phyloP scores from a whole-genome alignment of 106 monocot species.

The Dioscorea dumetorum region DNA sequence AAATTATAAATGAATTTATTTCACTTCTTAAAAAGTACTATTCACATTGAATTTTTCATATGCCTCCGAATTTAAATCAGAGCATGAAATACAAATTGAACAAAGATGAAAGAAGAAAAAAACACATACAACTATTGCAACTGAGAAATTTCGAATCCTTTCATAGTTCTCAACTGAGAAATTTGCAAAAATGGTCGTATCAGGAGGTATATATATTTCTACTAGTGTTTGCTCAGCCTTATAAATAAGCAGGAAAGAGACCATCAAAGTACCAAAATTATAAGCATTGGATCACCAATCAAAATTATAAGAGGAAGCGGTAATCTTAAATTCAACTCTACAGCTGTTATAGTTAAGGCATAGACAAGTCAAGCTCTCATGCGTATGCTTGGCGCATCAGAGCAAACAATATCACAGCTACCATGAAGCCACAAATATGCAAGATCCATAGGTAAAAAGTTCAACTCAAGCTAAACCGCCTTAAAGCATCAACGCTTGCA shows the following conservation, averaged over 20 bases:
- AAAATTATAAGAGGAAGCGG: constrained; percentile 41
- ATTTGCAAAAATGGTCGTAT: no score
- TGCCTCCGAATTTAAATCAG: neutral
- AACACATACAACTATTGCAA: constrained; percentile 76
- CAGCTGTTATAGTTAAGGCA: constrained; percentile 72
- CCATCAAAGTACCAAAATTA: no score
- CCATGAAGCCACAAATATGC: constrained; percentile 78
- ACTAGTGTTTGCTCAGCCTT: no score
- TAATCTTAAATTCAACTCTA: constrained; percentile 81
- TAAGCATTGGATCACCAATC: no score
- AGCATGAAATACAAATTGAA: neutral
- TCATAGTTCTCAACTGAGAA: constrained; percentile 89
- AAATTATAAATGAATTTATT: neutral
- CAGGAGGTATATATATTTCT: no score
- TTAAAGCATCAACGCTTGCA: neutral
- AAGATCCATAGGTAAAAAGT: constrained; percentile 9
- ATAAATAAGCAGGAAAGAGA: no score
- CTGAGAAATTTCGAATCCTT: constrained; percentile 71
- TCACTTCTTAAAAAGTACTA: no score
- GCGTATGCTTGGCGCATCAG: constrained; percentile 83
- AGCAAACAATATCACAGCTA: constrained; percentile 69
- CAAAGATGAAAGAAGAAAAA: neutral
- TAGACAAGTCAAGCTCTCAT: constrained; percentile 74
- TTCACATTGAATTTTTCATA: neutral
- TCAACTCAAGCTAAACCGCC: neutral